Conservation (phyloP, 345 rosid species). For the Hibiscus mutabilis region DNA sequence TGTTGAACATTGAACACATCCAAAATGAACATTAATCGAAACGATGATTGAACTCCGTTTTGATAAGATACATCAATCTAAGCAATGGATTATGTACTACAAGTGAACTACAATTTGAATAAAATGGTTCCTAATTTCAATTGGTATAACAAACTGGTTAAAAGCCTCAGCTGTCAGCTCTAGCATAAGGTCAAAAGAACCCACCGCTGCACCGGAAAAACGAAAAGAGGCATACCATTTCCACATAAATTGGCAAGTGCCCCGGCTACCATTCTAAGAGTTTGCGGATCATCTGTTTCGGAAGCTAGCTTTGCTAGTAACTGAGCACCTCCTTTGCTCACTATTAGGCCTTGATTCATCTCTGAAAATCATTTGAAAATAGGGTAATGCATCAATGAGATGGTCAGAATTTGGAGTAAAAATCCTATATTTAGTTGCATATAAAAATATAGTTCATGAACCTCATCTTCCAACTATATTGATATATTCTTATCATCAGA, state of each 20-base stretch:
- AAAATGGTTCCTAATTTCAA: too few species aligned
- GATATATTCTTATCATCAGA: too few species aligned
- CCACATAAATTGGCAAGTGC: constrained; percentile 90
- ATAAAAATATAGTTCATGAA: too few species aligned
- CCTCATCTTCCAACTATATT: too few species aligned
- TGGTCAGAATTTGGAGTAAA: too few species aligned
- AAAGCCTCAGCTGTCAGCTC: too few species aligned
- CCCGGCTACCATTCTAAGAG: constrained; percentile 94
- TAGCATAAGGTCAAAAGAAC: neutral
- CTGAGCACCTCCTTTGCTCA: constrained; percentile 82
- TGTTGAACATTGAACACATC: constrained; percentile 20
- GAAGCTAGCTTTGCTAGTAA: constrained; percentile 65
- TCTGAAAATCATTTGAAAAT: constrained; percentile 30
- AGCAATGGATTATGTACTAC: neutral
- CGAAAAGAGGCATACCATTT: constrained; percentile 51
- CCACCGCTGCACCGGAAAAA: neutral
- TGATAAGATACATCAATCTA: neutral
- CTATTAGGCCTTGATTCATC: constrained; percentile 72
- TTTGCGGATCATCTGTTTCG: constrained; percentile 76
- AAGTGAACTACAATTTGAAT: neutral
- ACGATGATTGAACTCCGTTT: neutral
- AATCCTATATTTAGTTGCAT: too few species aligned
- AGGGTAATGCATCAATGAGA: neutral
- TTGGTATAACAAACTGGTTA: too few species aligned
- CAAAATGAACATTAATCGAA: neutral